Percentiles rank a stretch among this genome's conserved stretches.
Conservation (phyloP, 805 yeast genomes). For the Nakazawaea holstii region DNA sequence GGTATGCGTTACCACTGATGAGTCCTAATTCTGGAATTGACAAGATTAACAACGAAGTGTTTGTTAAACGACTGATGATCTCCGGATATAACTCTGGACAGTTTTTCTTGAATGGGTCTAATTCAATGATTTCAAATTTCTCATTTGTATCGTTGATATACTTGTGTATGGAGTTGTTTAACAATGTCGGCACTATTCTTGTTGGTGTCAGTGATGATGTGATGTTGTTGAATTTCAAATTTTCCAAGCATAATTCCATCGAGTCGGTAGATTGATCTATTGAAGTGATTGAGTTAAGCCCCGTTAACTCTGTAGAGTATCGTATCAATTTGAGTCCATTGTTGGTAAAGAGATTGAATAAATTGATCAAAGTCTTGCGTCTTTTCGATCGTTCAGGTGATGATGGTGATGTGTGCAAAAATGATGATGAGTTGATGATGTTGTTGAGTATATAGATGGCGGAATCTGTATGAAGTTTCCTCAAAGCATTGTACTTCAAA, state of each 20-base stretch:
- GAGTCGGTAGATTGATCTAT: constrained; percentile 86
- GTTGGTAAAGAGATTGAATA: constrained; percentile 89
- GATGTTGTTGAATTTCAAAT: constrained; percentile 57
- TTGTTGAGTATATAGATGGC: background rate
- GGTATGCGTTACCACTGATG: constrained; percentile 91
- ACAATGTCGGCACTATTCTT: constrained; percentile 32
- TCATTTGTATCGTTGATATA: constrained; percentile 3
- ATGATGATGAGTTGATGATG: background rate
- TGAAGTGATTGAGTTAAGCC: constrained; percentile 70
- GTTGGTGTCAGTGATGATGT: constrained; percentile 83
- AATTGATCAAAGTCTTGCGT: constrained; percentile 47
- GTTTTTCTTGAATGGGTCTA: constrained; percentile 7
- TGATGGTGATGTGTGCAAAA: background rate
- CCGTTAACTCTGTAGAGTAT: constrained; percentile 85
- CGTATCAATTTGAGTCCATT: constrained; percentile 91
- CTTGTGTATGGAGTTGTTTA: constrained; percentile 95
- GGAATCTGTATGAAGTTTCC: background rate
- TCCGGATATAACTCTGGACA: background rate
- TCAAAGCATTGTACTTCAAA: background rate
- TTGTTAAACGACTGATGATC: constrained; percentile 73
- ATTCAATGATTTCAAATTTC: constrained; percentile 5
- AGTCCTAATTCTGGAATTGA: constrained; percentile 98
- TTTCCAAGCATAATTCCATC: constrained; percentile 38
- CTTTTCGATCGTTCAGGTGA: background rate
- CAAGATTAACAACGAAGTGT: constrained; percentile 79